A percentile compares a stretch with the other conserved stretches of the same genome.
phyloP scores from a whole-genome alignment of 2,329 filamentous ascomycete species.

The Elsinoe perseae region DNA sequence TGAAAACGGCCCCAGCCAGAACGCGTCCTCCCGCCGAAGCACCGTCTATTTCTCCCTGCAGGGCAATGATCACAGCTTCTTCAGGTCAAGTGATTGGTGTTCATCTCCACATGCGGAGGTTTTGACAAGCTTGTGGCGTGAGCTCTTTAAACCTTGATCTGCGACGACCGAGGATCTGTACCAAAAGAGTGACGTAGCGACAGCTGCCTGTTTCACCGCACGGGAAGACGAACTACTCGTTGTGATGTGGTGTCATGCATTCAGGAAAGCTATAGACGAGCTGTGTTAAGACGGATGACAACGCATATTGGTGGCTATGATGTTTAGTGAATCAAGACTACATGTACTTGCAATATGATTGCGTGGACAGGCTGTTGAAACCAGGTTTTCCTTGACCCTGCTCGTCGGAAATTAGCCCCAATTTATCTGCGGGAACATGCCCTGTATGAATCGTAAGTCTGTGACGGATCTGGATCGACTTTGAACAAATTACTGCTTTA shows the following conservation, averaged over 20 bases:
- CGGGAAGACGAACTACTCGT: background rate
- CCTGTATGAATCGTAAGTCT: background rate
- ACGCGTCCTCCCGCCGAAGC: background rate
- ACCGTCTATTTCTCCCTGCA: background rate
- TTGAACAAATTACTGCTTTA: background rate
- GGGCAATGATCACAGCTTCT: background rate
- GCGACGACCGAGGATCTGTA: background rate
- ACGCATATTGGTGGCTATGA: background rate
- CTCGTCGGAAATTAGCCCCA: constrained; percentile 2
- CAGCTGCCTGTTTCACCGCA: constrained; percentile 3
- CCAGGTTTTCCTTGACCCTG: constrained; percentile 8
- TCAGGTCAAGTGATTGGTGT: constrained; percentile 5
- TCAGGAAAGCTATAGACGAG: background rate
- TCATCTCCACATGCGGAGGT: constrained; percentile 3
- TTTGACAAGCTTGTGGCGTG: background rate
- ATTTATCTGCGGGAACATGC: background rate
- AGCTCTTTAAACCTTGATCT: background rate
- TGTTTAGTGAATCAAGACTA: background rate
- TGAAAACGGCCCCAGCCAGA: background rate
- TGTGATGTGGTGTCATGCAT: background rate
- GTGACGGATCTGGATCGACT: background rate
- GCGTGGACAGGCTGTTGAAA: background rate
- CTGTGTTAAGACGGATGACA: background rate
- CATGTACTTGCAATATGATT: constrained; percentile 5
- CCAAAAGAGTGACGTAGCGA: background rate